phyloP scores from a whole-genome alignment of 176 grass and related monocot species.

The Aegilops sharonensis region DNA sequence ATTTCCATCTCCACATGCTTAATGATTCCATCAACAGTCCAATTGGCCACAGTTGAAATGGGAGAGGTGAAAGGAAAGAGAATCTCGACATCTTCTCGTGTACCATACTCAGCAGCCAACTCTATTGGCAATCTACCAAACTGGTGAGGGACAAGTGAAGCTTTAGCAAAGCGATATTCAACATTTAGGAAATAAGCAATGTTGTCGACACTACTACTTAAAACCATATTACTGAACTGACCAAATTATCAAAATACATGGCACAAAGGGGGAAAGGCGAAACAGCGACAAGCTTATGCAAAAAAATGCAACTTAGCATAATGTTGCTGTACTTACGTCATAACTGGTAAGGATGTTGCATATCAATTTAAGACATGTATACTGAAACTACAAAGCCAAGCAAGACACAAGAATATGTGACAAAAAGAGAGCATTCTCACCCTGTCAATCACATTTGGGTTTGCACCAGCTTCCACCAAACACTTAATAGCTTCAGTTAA shows the following conservation, averaged over 20 bases:
- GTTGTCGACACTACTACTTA: background rate
- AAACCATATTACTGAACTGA: background rate
- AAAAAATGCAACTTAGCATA: background rate
- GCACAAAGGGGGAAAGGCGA: background rate
- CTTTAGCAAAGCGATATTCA: background rate
- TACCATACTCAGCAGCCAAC: slow-evolving; percentile 45
- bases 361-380: background rate
- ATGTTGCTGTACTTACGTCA: background rate
- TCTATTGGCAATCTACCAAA: slow-evolving; percentile 52
- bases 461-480: slow-evolving; percentile 9
- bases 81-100: slow-evolving; percentile 39
- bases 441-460: background rate
- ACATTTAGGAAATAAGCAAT: background rate
- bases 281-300: background rate
- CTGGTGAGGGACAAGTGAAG: slow-evolving; percentile 5
- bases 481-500: slow-evolving; percentile 17
- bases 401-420: background rate
- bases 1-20: background rate
- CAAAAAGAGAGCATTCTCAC: background rate
- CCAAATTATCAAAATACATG: background rate
- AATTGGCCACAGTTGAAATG: background rate
- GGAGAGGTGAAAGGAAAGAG: slow-evolving; percentile 38
- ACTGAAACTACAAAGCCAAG: background rate
- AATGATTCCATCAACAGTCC: slow-evolving; percentile 3
- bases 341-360: background rate